Evolutionary conservation across 208 protist species (phyloP).

Genomic region (Acanthamoeba culbertsoni): DNA sequence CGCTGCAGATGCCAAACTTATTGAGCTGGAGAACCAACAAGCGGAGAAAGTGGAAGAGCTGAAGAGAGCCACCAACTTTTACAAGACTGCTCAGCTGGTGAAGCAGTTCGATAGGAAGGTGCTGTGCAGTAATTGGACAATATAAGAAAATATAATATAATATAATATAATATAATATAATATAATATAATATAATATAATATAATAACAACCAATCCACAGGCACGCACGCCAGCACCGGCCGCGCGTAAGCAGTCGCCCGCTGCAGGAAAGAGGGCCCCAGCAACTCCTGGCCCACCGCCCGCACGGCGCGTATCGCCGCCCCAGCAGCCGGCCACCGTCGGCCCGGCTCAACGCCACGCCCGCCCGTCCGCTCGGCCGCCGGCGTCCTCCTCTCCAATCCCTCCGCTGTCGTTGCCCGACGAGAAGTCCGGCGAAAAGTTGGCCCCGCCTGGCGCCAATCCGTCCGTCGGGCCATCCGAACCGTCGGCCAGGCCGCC

Average conservation of each 20-base stretch:
- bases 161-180: no score
- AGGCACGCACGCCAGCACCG: background rate
- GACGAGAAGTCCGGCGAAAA: no score
- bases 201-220: background rate
- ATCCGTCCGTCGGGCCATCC: background rate
- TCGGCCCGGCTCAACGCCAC: background rate
- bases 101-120: constrained; percentile 18
- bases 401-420: background rate
- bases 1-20: background rate
- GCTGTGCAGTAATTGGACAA: no score
- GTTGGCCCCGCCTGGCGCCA: background rate
- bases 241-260: background rate
- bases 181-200: no score
- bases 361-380: background rate
- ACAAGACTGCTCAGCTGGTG: constrained; percentile 50
- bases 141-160: no score
- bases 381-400: background rate
- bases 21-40: constrained; percentile 26
- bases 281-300: background rate
- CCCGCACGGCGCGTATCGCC: background rate
- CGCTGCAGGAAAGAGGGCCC: background rate
- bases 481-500: no score
- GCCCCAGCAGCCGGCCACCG: background rate
- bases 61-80: constrained; percentile 39
- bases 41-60: constrained; percentile 49